Evolutionary conservation across 305 asterid genomes (phyloP), one percentile per base, ranked within the genome.

Genomic region (Euphrasia arctica): DNA sequence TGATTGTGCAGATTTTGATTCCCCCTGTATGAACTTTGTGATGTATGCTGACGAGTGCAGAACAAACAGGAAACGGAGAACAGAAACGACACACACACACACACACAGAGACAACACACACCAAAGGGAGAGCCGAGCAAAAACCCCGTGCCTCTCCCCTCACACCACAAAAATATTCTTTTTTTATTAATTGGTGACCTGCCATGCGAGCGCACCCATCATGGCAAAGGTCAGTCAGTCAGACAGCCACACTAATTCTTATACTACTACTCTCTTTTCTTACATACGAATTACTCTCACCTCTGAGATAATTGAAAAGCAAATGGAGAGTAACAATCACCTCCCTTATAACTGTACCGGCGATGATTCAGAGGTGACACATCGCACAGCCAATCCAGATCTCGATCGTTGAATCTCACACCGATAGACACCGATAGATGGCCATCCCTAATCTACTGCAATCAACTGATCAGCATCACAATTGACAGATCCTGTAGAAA

Each of bases 181-280:
- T 51, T 51, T 76, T 78, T 75, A 75, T 78, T 81, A 63, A 39
- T 59, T 41, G 51, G 47, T 64, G 86, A 78, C 86, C 86, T 78
- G 83, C 86, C 86, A 81, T 62, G 83, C 66, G 86, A 81, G 86
- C 86, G 82, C 86, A 78, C 86, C 86, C 86, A 15, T 3, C 83
- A 76, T 75, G 86, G 82, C 86, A 78, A 78, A 76, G 86, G 82
- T 64, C 86, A 32, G 82, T 64, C 86, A 32, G 32, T n/a, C 57
- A 15, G 31, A 51, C 7, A 6, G 2, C 34, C 56, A 66, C 59
- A 70, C 11, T 1, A 7, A 39, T 2, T 64, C 60, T n/a, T 8
- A 22, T 10, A 14, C 31, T 9, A 4, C 1, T 15, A 51, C 42
- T 12, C 42, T 12, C 5, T 9, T 52, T 62, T 67, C 63, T 31